Evolutionary conservation across 2,329 filamentous ascomycete species (phyloP), one percentile per base, ranked within the genome.

Genomic region (Pyrenochaeta sp.): DNA sequence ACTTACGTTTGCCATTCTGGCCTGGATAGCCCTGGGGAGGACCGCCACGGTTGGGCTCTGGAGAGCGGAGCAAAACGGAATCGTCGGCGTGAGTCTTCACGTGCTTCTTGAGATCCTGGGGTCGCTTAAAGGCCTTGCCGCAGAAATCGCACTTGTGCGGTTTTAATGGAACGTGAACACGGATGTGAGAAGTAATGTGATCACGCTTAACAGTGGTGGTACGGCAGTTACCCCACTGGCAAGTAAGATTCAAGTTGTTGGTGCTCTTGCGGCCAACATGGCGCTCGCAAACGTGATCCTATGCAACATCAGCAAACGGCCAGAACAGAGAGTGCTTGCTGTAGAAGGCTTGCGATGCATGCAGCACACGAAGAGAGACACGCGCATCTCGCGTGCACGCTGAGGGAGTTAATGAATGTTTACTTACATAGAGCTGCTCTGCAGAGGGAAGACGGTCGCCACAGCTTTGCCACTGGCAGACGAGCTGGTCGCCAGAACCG

Each of bases 81-180:
- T 96, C 93, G 67, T 97, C 93, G 61, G 93, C 93, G 69, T 97
- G 93, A 4, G 93, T 97, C 85, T 97, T 99, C 74, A 97, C 91
- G 72, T 99, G 94, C 80, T 99, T 99, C 85, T 99, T 97, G 64
- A 99, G 74, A 78, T 99, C 94, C 77, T 99, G 94, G 2, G 94
- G 94, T 22, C 94, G 89, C 84, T 99, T 99, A 82, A 99, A 99
- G 1, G 92, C 92, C 80, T 99, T 99, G 69, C 90, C 90, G 69
- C 94, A 99, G 76, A 96, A 96, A 70, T 96, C 92, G 74, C 94
- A 99, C 76, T 96, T 97, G 79, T 99, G 94, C 58, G 94, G 94
- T 81, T 99, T 99, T 50, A 99, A 80, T 1, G 94, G 94, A n/a
- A 99, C 93, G 72, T 99, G 94, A 40, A 97, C 94, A 55, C 94